Conservation (phyloP, 2,329 filamentous ascomycete species). For the Claviceps citrina region DNA sequence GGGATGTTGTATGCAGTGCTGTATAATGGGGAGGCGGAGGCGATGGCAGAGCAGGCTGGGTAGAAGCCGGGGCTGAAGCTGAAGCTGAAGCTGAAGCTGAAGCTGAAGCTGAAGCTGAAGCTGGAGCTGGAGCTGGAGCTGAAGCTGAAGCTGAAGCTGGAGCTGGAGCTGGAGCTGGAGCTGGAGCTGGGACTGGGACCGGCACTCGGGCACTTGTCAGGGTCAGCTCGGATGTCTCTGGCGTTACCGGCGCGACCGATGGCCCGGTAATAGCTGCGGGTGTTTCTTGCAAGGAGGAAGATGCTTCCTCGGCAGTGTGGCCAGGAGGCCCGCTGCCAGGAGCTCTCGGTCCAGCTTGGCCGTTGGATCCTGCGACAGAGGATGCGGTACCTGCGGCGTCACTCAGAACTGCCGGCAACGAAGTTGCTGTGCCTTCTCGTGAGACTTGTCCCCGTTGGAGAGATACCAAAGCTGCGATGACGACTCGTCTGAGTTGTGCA, state of each 20-base stretch:
- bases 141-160: too few species aligned
- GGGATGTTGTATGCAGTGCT: slow-evolving; percentile 5
- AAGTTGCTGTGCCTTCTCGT: slow-evolving; percentile 9
- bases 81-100: slow-evolving; percentile 1
- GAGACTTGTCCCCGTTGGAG: slow-evolving; percentile 29
- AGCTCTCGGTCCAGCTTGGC: background rate
- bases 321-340: background rate
- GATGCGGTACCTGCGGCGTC: slow-evolving; percentile 2
- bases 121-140: too few species aligned
- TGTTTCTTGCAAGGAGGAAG: background rate
- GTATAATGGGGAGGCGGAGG: background rate
- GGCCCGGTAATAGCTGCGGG: background rate
- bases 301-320: background rate
- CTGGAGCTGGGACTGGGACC: too few species aligned
- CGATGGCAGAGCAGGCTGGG: slow-evolving; percentile 11
- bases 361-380: background rate
- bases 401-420: background rate
- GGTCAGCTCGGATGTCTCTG: background rate
- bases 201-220: background rate
- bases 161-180: too few species aligned
- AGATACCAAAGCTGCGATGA: slow-evolving; percentile 30
- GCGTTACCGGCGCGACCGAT: too few species aligned
- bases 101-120: slow-evolving; percentile 1
- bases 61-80: slow-evolving; percentile 4
- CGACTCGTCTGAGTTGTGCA: slow-evolving; percentile 33